Percentiles rank a stretch among this genome's conserved stretches.
phyloP scores from a whole-genome alignment of 225 moss, liverwort and hornwort genomes.

The Sphagnum tenellum region DNA sequence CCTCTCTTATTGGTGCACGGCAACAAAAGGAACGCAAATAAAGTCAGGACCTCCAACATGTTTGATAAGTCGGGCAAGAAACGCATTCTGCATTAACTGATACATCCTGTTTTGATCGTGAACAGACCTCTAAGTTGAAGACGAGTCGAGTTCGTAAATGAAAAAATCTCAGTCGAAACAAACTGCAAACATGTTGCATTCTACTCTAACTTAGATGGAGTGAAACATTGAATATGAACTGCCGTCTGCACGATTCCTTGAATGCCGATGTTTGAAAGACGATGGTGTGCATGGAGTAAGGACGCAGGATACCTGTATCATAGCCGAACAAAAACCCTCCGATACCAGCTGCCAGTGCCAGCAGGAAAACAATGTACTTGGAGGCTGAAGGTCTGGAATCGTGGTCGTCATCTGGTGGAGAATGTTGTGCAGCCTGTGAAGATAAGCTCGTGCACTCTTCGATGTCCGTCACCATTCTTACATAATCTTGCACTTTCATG shows the following conservation, averaged over 20 bases:
- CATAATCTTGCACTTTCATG: too few species aligned
- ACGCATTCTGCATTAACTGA: background rate
- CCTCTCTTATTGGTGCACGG: background rate
- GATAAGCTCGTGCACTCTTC: conserved; percentile 6
- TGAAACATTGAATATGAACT: too few species aligned
- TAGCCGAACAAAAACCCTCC: conserved; percentile 93
- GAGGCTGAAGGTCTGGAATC: conserved; percentile 24
- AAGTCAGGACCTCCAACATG: background rate
- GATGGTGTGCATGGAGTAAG: too few species aligned
- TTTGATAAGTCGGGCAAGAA: background rate
- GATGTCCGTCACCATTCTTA: too few species aligned
- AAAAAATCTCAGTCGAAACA: too few species aligned
- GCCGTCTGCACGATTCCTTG: too few species aligned
- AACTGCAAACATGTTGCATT: too few species aligned
- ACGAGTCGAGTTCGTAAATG: too few species aligned
- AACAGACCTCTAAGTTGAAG: too few species aligned
- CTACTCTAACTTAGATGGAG: too few species aligned
- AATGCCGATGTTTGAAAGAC: too few species aligned
- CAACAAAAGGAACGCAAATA: background rate
- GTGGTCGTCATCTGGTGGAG: conserved; percentile 6
- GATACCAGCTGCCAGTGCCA: conserved; percentile 74
- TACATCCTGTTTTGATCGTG: too few species aligned
- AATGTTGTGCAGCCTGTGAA: background rate
- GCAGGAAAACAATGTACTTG: conserved; percentile 36
- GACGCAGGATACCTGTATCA: conserved; percentile 58